Base-by-base conservation (phyloP, 495 filamentous ascomycete genomes). In the Pseudoneurospora amorphoporcata region DNA sequence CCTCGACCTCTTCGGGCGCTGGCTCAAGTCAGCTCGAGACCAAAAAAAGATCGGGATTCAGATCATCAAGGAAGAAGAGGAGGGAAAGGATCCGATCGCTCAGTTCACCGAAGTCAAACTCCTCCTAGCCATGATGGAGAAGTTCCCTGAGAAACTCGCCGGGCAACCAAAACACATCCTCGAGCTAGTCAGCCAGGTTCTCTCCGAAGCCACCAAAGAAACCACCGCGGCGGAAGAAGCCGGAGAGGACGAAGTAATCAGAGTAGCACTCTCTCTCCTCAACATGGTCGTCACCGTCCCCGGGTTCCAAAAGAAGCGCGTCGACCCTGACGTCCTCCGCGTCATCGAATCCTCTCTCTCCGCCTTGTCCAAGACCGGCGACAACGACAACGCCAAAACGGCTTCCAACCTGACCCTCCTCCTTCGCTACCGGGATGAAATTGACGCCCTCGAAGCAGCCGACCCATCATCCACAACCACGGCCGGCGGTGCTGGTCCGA, bases 81-180 rank as follows among this genome's bases (percentile, higher is more conserved):
- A 82, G 4, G 78, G 84, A 14, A 78, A 84, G 16, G 79, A 89
- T n/a, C 80, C 82, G 0, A 29, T 79, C 32, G 77, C 79, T 4
- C 84, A 86, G 35, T 76, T 94, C 3, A 78, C 86, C 32, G 86
- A 89, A 73, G 86, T 89, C 6, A 92, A 90, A 73, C 75, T 92
- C 3, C 85, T 91, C 4, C 87, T 92, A 75, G 87, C 87, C 69
- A 85, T 94, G 78, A 88, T 92, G 75, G 87, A 87, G 41, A 87
- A 83, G 41, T 86, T 92, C 75, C 87, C 90, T 39, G 88, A 91
- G 29, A 90, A 88, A 71, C 85, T 94, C n/a, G 87, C 90, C 40
- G 84, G 83, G 40, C 86, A 89, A 43, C 88, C 91, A 3, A 79
- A 84, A 10, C 87, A 87, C 71, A 84, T 91, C n/a, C 81, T 93